These are phyloP conservation scores for Phytophthora kernoviae DNA, from an alignment of 352 stramenopile genomes.

Conservation along the genomic window DNA sequence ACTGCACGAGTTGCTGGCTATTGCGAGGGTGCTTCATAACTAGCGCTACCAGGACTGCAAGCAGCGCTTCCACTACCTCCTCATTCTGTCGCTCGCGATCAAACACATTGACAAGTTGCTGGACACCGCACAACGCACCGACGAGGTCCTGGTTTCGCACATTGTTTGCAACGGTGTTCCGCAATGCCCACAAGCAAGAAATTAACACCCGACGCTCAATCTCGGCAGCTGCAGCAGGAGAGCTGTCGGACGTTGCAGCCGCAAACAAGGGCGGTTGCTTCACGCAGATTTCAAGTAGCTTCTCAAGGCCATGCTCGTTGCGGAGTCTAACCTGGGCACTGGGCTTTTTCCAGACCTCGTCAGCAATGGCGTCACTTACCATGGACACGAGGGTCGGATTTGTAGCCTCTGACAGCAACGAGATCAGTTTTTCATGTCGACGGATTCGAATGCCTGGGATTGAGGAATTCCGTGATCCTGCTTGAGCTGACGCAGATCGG, in stretches of 20 bases:
- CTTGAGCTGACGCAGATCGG: constrained; percentile 63
- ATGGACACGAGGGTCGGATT: constrained; percentile 67
- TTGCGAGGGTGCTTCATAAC: constrained; percentile 62
- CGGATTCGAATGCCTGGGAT: constrained; percentile 36
- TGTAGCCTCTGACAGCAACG: constrained; percentile 55
- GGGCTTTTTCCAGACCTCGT: constrained; percentile 74
- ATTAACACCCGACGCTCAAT: constrained; percentile 42
- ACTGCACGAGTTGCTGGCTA: constrained; percentile 69
- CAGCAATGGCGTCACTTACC: constrained; percentile 77
- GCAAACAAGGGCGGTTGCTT: constrained; percentile 51
- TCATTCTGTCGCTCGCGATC: constrained; percentile 44
- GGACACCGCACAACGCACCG: constrained; percentile 53
- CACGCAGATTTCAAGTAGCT: constrained; percentile 55
- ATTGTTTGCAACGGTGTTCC: constrained; percentile 64
- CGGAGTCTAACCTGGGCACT: constrained; percentile 62
- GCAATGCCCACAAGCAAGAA: constrained; percentile 72
- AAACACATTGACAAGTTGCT: constrained; percentile 50
- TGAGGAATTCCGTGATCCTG: constrained; percentile 35
- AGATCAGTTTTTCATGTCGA: constrained; percentile 75
- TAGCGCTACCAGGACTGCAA: constrained; percentile 58
- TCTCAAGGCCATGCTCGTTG: constrained; percentile 72
- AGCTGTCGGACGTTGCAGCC: constrained; percentile 15
- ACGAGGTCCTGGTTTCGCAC: constrained; percentile 68
- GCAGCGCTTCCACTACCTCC: constrained; percentile 67
- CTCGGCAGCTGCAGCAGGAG: constrained; percentile 15